Evolutionary conservation across 2,329 filamentous ascomycete species (phyloP), one percentile per base, ranked within the genome.

Genomic region (Xylariaceae sp.): DNA sequence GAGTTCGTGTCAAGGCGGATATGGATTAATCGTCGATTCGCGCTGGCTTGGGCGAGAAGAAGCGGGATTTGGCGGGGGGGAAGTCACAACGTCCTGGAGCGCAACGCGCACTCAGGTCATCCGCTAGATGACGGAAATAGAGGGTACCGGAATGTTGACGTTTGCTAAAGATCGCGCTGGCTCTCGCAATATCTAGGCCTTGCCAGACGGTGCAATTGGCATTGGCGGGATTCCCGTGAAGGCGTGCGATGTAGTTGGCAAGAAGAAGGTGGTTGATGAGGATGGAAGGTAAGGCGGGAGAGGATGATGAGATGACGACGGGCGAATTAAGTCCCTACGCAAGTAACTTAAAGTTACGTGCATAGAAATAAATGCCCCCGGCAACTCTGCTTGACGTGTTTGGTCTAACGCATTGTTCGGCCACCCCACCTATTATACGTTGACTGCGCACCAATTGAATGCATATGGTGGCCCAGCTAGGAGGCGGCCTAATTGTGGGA

Each of bases 241-340:
- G 47, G 42, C 36, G 22, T 21, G 19, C 8, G 22, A 10, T 8
- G n/a, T 9, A 48, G 22, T 42, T 47, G 41, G 39, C 34, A 13
- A 30, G 22, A 51, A 45, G 48, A 22, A 46, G 22, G 16, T 47
- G 21, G 45, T 49, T 41, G 44, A 39, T 39, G 55, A 59, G 51
- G 51, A 53, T 51, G 40, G 42, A 46, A 29, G n/a, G 49, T 18
- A 16, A 37, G 13, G 51, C 32, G 29, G 49, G 47, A 36, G 45
- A 47, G 22, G 22, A 15, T 26, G 47, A 53, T 55, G 53, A 15
- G 53, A 47, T 53, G 45, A 48, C 22, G 42, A 47, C 52, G 9
- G 10, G 26, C 10, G 26, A 26, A 26, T 26, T 8, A 26, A 26
- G 26, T 26, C 26, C 26, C 5, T 26, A 26, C 26, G 5, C 26